phyloP scores from a whole-genome alignment of 75 land plant genomes.

The Cryptomeria japonica region DNA sequence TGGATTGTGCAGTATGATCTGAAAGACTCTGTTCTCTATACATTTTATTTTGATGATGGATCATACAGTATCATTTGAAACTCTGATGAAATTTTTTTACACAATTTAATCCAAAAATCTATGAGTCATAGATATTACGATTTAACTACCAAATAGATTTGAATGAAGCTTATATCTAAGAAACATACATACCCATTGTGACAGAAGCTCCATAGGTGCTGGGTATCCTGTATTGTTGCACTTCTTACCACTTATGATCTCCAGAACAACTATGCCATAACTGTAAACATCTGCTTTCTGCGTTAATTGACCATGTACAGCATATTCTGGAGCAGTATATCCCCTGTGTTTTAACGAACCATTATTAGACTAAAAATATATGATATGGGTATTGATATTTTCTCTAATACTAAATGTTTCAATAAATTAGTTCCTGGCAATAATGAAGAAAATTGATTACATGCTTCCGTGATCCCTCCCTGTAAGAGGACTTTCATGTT shows the following conservation, averaged over 20 bases:
- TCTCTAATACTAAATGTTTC: not conserved
- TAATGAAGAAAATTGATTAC: not conserved
- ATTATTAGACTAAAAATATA: not conserved
- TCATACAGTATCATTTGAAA: no score
- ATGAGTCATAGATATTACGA: no score
- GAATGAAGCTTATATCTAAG: not conserved
- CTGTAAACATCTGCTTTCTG: constrained; percentile 20
- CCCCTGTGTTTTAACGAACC: not conserved
- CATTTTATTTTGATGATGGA: no score
- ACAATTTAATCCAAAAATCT: no score
- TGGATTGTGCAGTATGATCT: no score
- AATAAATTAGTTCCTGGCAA: not conserved
- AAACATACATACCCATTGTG: constrained; percentile 15
- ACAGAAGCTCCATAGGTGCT: not conserved
- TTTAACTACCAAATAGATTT: no score
- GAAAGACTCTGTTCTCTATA: no score
- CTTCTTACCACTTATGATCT: constrained; percentile 25
- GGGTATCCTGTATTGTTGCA: not conserved
- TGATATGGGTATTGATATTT: not conserved
- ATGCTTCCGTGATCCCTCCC: constrained; percentile 15
- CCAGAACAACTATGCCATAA: constrained; percentile 19
- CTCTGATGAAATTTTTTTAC: no score
- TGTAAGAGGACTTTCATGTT: constrained; percentile 11
- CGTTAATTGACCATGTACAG: constrained; percentile 14
- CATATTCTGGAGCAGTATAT: constrained; percentile 25